phyloP scores from a whole-genome alignment of 1,139 yeast species.

The Sugiyamaella castrensis region DNA sequence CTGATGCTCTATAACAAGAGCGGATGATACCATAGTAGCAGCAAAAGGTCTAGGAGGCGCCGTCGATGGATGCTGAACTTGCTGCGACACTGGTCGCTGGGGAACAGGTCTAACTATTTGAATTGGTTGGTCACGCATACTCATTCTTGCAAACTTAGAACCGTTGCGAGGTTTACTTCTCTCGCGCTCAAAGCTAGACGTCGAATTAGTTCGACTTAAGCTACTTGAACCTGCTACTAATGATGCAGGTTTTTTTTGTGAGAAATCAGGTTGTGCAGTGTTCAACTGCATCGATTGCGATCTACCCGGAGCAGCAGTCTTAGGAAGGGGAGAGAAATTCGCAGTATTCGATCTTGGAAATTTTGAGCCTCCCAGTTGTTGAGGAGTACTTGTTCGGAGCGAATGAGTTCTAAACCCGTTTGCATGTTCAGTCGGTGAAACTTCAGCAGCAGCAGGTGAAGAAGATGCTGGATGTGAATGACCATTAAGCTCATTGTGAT shows the following conservation, averaged over 20 bases:
- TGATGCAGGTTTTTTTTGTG: conserved; percentile 3
- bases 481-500: conserved; percentile 1
- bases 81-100: conserved; percentile 8
- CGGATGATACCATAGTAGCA: conserved; percentile 1
- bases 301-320: conserved; percentile 5
- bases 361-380: conserved; percentile 7
- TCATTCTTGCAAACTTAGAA: conserved; percentile 10
- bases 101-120: conserved; percentile 8
- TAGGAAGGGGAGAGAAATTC: conserved; percentile 8
- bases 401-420: conserved; percentile 17
- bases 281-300: conserved; percentile 8
- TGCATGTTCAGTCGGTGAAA: neutral
- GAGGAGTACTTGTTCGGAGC: conserved; percentile 8
- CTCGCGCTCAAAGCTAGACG: conserved; percentile 16
- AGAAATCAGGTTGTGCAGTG: conserved; percentile 5
- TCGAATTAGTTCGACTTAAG: conserved; percentile 12
- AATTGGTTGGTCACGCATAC: conserved; percentile 11
- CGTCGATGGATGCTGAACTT: neutral
- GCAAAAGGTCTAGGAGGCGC: neutral
- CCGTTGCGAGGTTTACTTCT: neutral
- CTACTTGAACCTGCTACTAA: conserved; percentile 4
- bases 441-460: neutral
- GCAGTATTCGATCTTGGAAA: neutral
- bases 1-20: neutral
- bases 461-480: neutral